A percentile compares a stretch with the other conserved stretches of the same genome.
phyloP scores from a whole-genome alignment of 768 basidiomycete genomes.

The Calocybe cyanea region DNA sequence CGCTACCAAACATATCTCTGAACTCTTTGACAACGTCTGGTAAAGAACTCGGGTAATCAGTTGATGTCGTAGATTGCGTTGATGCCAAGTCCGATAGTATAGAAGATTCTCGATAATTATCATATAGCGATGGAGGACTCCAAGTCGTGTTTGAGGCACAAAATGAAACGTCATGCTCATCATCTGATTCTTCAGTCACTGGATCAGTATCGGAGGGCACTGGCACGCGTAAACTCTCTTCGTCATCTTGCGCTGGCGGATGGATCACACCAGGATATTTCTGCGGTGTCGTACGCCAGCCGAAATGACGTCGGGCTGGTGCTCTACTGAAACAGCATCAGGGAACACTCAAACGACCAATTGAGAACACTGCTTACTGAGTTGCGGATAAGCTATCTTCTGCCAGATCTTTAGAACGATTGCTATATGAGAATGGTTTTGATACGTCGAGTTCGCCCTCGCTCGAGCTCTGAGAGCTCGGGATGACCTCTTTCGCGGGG shows the following conservation, averaged over 20 bases:
- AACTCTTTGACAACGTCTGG: slow-evolving; percentile 39
- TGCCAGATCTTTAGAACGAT: not conserved
- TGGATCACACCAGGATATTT: not conserved
- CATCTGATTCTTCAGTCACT: slow-evolving; percentile 35
- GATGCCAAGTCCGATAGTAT: not conserved
- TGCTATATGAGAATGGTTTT: slow-evolving; percentile 4
- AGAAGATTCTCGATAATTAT: no score
- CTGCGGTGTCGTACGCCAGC: not conserved
- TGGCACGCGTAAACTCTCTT: slow-evolving; percentile 10
- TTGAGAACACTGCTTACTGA: slow-evolving; percentile 4
- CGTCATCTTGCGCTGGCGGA: slow-evolving; percentile 12
- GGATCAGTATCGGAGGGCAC: slow-evolving; percentile 17
- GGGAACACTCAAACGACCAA: not conserved
- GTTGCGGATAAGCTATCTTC: not conserved
- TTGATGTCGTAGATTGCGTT: slow-evolving; percentile 5
- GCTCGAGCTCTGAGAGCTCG: slow-evolving; percentile 42
- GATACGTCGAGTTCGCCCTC: slow-evolving; percentile 32
- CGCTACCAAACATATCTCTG: slow-evolving; percentile 38
- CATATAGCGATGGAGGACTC: no score
- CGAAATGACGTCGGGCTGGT: not conserved
- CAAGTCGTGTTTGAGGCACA: not conserved
- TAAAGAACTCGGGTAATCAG: slow-evolving; percentile 22
- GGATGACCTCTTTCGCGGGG: slow-evolving; percentile 27
- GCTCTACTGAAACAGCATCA: not conserved
- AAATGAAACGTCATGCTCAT: slow-evolving; percentile 17